These are phyloP conservation scores for Raffaelea albimanens DNA, from an alignment of 2,329 filamentous ascomycete genomes.

Conservation along the genomic window DNA sequence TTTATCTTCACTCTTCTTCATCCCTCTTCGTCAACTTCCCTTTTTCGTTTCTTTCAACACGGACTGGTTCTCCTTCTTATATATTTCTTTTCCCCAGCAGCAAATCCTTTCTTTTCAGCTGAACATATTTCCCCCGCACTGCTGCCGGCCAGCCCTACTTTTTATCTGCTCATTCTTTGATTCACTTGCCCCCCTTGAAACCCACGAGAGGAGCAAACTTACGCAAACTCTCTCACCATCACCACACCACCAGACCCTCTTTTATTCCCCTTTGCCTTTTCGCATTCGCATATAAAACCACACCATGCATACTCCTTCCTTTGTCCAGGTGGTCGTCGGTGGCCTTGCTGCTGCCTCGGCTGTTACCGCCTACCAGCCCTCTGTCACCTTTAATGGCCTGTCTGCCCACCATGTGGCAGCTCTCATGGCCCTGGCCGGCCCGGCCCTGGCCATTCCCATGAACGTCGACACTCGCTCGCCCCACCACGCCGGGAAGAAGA, in stretches of 20 bases:
- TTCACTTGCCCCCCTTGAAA: background rate
- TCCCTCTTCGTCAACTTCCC: no score
- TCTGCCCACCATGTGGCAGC: constrained; percentile 16
- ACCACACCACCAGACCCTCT: background rate
- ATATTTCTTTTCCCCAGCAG: no score
- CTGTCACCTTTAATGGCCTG: constrained; percentile 11
- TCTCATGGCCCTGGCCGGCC: constrained; percentile 18
- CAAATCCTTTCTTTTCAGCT: no score
- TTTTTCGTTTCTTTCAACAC: no score
- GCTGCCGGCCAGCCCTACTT: no score
- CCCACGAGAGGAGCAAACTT: background rate
- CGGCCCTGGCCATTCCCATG: constrained; percentile 16
- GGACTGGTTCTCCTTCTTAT: no score
- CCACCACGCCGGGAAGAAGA: constrained; percentile 6
- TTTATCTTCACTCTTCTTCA: background rate
- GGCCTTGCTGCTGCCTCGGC: constrained; percentile 21
- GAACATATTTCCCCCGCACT: no score
- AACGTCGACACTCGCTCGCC: constrained; percentile 3
- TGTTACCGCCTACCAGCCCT: constrained; percentile 19
- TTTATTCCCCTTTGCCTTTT: background rate
- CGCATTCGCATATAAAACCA: constrained; percentile 9
- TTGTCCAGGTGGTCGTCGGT: constrained; percentile 20
- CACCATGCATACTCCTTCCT: constrained; percentile 20
- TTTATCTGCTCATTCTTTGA: no score
- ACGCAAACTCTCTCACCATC: constrained; percentile 8